phyloP scores from a whole-genome alignment of 768 basidiomycete genomes.

The Aureoboletus auriporus region DNA sequence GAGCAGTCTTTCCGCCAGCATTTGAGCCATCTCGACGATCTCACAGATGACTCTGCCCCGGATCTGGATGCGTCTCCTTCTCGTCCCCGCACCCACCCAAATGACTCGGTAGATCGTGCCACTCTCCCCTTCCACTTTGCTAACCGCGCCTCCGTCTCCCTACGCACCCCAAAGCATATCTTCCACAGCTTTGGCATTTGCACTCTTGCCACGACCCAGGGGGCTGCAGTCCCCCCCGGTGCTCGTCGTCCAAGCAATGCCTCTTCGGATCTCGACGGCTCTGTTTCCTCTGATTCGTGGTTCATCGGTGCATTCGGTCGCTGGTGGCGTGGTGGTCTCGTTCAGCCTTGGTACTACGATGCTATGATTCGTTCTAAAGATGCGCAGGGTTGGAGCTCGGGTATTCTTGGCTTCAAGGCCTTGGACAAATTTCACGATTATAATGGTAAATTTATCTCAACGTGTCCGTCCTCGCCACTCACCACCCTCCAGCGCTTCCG shows the following conservation, averaged over 20 bases:
- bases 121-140: constrained; percentile 70
- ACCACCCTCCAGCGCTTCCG: constrained; percentile 40
- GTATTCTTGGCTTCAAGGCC: constrained; percentile 72
- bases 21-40: constrained; percentile 78
- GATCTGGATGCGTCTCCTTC: constrained; percentile 32
- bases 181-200: constrained; percentile 86
- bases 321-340: constrained; percentile 85
- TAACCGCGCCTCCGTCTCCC: constrained; percentile 86
- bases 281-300: constrained; percentile 73
- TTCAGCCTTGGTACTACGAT: constrained; percentile 78
- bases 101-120: constrained; percentile 24
- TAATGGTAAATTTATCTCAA: constrained; percentile 45
- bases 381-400: constrained; percentile 72
- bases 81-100: constrained; percentile 21
- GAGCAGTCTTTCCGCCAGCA: constrained; percentile 96
- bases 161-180: constrained; percentile 87
- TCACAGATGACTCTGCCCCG: constrained; percentile 43
- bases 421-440: constrained; percentile 66
- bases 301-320: constrained; percentile 88
- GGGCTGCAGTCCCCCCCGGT: constrained; percentile 42
- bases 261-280: constrained; percentile 36
- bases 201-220: constrained; percentile 60
- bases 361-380: constrained; percentile 59
- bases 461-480: neutral
- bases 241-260: constrained; percentile 46